Percentiles rank a stretch among this genome's conserved stretches.
Evolutionary conservation across 1,139 yeast genomes (phyloP).

Genomic region (Suhomyces chickasaworum): DNA sequence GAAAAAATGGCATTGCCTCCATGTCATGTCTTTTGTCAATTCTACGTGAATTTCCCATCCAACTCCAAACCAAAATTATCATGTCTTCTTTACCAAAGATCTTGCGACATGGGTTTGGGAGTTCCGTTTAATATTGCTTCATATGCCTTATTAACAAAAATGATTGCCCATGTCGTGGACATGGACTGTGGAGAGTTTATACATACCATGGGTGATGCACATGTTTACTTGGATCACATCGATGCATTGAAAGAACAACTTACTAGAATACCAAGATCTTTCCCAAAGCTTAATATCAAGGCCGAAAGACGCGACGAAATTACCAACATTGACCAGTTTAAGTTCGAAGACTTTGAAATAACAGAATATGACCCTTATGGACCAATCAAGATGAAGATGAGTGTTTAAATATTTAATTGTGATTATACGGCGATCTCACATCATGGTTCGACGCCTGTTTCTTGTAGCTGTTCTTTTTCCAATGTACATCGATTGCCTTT

Average conservation of each 20-base stretch:
- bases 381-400: slow-evolving; percentile 85
- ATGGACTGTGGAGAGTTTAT: slow-evolving; percentile 95
- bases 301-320: slow-evolving; percentile 53
- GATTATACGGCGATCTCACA: slow-evolving; percentile 3
- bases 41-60: slow-evolving; percentile 80
- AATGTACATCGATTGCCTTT: slow-evolving; percentile 15
- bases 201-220: slow-evolving; percentile 97
- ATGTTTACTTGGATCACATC: slow-evolving; percentile 87
- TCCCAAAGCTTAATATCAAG: slow-evolving; percentile 75
- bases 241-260: slow-evolving; percentile 86
- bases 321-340: slow-evolving; percentile 79
- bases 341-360: slow-evolving; percentile 82
- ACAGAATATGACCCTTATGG: slow-evolving; percentile 78
- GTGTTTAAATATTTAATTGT: slow-evolving; percentile 38
- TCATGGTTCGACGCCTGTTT: slow-evolving; percentile 18
- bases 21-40: slow-evolving; percentile 95
- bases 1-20: slow-evolving; percentile 96
- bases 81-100: slow-evolving; percentile 89
- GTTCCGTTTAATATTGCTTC: slow-evolving; percentile 98
- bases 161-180: slow-evolving; percentile 93
- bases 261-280: slow-evolving; percentile 68
- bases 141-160: slow-evolving; percentile 84
- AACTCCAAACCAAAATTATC: slow-evolving; percentile 63
- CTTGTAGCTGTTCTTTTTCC: slow-evolving; percentile 14
- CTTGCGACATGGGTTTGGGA: slow-evolving; percentile 99